phyloP scores from a whole-genome alignment of 192 early-diverging fungal genomes.

The Coemansia sp. region DNA sequence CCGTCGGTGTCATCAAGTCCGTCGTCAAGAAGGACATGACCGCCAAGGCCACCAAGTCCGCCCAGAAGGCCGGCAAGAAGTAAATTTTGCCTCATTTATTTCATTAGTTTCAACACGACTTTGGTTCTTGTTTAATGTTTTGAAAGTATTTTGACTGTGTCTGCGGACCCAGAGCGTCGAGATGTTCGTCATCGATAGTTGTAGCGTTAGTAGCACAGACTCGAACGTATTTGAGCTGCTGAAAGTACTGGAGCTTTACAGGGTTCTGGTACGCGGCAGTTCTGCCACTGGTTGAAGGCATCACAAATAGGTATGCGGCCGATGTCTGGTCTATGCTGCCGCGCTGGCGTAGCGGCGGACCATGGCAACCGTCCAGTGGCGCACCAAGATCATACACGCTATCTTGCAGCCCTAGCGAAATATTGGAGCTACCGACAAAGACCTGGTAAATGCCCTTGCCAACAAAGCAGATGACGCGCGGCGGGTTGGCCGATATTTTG shows the following conservation, averaged over 20 bases:
- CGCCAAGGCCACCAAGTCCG: constrained; percentile 75
- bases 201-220: constrained; percentile 19
- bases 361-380: not conserved
- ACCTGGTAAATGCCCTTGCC: constrained; percentile 70
- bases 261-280: constrained; percentile 62
- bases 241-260: constrained; percentile 62
- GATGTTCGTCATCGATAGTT: constrained; percentile 8
- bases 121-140: not conserved
- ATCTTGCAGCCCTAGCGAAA: constrained; percentile 48
- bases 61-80: constrained; percentile 76
- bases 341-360: not conserved
- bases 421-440: constrained; percentile 38
- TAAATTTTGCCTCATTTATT: constrained; percentile 45
- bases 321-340: not conserved
- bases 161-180: constrained; percentile 19
- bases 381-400: constrained; percentile 26
- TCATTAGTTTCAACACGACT: not conserved
- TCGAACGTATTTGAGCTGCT: constrained; percentile 48
- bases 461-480: constrained; percentile 67
- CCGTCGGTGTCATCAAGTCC: constrained; percentile 94
- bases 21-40: constrained; percentile 82
- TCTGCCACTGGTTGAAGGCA: constrained; percentile 73
- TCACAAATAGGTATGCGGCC: constrained; percentile 57
- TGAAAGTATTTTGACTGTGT: constrained; percentile 34
- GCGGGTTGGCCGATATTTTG: constrained; percentile 62